Percentiles rank a stretch among this genome's conserved stretches.
Evolutionary conservation across 2,329 filamentous ascomycete species (phyloP).

Genomic region (Nigrospora oryzae): DNA sequence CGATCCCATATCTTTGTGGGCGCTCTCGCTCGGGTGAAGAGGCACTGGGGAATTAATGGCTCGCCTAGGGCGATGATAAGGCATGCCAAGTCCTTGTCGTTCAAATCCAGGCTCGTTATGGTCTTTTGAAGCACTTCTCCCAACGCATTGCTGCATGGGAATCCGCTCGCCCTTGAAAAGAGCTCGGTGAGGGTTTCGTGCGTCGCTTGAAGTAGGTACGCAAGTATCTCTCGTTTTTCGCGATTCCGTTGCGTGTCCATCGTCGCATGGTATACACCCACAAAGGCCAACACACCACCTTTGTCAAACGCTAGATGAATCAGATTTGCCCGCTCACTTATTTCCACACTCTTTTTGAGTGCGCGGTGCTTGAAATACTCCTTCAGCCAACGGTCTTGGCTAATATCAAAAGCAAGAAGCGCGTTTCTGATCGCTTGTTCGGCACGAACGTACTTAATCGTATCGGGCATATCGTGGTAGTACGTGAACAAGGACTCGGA

Average conservation of each 20-base stretch:
- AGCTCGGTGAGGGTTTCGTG: background rate
- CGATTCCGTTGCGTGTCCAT: background rate
- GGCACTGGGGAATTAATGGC: background rate
- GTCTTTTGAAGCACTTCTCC: background rate
- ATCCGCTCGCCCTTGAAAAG: background rate
- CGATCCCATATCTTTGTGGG: background rate
- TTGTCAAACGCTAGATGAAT: background rate
- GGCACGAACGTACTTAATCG: background rate
- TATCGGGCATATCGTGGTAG: background rate
- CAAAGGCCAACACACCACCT: background rate
- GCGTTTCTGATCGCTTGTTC: background rate
- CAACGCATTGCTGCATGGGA: background rate
- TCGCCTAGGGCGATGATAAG: background rate
- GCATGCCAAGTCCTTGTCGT: background rate
- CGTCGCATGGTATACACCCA: background rate
- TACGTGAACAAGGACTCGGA: background rate
- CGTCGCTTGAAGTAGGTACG: background rate
- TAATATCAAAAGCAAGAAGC: background rate
- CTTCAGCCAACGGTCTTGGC: background rate
- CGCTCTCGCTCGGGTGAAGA: background rate
- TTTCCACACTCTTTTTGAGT: background rate
- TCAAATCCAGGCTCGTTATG: background rate
- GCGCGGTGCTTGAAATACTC: background rate
- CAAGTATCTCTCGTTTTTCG: background rate
- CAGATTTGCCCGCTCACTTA: background rate